phyloP scores from a whole-genome alignment of 352 stramenopile genomes.

The Thraustochytrium sp. region DNA sequence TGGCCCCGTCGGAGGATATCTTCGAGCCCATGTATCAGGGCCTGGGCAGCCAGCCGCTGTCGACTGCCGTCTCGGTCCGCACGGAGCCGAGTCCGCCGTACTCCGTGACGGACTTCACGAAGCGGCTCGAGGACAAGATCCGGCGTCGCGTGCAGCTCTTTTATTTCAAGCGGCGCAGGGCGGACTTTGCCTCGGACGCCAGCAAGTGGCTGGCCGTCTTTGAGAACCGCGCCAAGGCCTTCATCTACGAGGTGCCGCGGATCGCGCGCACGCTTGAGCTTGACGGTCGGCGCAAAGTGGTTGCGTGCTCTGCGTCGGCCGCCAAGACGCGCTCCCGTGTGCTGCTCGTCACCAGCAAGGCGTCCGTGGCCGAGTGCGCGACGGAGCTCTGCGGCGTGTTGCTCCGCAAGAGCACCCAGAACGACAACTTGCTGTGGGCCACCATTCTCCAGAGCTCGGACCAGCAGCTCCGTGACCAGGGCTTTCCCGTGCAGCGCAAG shows the following conservation, averaged over 20 bases:
- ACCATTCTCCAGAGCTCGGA: conserved; percentile 36
- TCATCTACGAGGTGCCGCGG: not conserved
- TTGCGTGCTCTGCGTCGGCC: not conserved
- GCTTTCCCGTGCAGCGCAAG: conserved; percentile 12
- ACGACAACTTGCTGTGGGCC: conserved; percentile 18
- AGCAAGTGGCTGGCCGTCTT: not conserved
- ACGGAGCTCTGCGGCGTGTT: conserved; percentile 2
- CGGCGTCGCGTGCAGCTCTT: conserved; percentile 7
- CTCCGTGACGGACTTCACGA: not conserved
- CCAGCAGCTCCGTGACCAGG: conserved; percentile 30
- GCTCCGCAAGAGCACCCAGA: not conserved
- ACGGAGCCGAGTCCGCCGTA: not conserved
- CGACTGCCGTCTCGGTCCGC: not conserved
- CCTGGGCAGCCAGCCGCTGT: not conserved
- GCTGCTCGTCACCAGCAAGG: not conserved
- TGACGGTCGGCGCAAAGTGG: not conserved
- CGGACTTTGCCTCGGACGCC: conserved; percentile 3
- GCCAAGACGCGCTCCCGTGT: not conserved
- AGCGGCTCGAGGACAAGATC: not conserved
- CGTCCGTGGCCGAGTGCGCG: not conserved
- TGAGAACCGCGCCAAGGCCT: not conserved
- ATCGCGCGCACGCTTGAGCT: not conserved
- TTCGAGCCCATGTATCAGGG: conserved; percentile 7
- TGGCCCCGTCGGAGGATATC: not conserved
- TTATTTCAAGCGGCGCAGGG: conserved; percentile 22